These are phyloP conservation scores for Silene uniflora DNA, from an alignment of 148 eudicot species.

Conservation along the genomic window DNA sequence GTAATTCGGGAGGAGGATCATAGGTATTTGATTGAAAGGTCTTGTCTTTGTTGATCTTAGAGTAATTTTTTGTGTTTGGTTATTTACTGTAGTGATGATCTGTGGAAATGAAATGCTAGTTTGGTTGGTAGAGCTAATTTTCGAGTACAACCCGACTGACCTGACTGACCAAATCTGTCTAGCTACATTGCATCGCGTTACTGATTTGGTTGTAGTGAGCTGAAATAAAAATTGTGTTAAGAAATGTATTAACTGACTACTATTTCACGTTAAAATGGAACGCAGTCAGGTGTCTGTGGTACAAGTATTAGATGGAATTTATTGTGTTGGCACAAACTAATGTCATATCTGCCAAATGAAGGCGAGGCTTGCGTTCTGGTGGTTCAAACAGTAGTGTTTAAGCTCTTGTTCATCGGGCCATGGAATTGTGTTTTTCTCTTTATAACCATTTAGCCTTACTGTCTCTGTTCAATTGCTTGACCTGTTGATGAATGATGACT, in stretches of 20 bases:
- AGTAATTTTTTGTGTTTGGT: not conserved
- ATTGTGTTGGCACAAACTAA: too few species aligned
- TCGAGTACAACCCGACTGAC: not conserved
- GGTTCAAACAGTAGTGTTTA: not conserved
- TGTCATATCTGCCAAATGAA: not conserved
- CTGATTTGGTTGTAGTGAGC: too few species aligned
- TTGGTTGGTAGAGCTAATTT: not conserved
- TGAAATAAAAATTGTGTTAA: too few species aligned
- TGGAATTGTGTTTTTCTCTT: not conserved
- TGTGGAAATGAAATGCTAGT: slow-evolving; percentile 4
- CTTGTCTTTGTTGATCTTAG: not conserved
- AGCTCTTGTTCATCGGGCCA: not conserved
- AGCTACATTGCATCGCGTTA: not conserved
- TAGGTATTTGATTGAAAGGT: slow-evolving; percentile 4
- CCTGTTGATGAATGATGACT: not conserved
- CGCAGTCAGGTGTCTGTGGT: not conserved
- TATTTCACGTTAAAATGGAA: too few species aligned
- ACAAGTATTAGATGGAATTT: not conserved
- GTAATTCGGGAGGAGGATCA: not conserved
- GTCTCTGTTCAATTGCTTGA: not conserved
- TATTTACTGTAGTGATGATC: slow-evolving; percentile 11
- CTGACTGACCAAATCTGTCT: not conserved
- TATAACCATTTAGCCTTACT: not conserved
- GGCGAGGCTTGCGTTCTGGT: not conserved
- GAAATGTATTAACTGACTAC: too few species aligned